A percentile compares a stretch with the other conserved stretches of the same genome.
These are phyloP conservation scores for Nemania diffusa DNA, from an alignment of 2,329 filamentous ascomycete species.

Conservation along the genomic window DNA sequence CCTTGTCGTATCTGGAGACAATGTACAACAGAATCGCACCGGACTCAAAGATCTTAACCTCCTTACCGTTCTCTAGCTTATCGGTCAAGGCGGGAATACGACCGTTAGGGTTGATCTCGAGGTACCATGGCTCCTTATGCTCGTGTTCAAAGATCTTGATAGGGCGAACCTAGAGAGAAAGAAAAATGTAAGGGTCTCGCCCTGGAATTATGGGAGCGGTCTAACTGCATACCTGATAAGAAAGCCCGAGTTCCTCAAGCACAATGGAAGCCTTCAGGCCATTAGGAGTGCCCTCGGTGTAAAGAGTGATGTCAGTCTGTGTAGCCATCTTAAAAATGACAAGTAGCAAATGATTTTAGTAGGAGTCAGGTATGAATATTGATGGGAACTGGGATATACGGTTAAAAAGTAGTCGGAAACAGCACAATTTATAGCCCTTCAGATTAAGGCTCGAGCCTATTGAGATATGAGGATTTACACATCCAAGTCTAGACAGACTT, in stretches of 20 bases:
- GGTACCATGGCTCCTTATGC: slow-evolving; percentile 75
- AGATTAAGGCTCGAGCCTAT: slow-evolving; percentile 1
- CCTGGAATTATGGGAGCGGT: not conserved
- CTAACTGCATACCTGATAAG: slow-evolving; percentile 69
- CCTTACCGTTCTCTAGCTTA: slow-evolving; percentile 74
- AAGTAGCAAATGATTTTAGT: not conserved
- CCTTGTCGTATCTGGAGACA: slow-evolving; percentile 79
- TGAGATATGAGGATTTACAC: not conserved
- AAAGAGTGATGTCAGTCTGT: slow-evolving; percentile 73
- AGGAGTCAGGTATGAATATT: not conserved
- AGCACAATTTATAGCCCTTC: slow-evolving; percentile 12
- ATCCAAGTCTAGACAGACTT: slow-evolving; percentile 1
- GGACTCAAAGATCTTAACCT: slow-evolving; percentile 81
- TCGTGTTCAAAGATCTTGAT: slow-evolving; percentile 25
- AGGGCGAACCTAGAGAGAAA: slow-evolving; percentile 12
- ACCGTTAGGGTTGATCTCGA: slow-evolving; percentile 90
- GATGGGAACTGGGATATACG: not conserved
- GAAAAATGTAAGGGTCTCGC: not conserved
- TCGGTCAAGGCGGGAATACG: slow-evolving; percentile 88
- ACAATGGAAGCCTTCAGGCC: slow-evolving; percentile 88
- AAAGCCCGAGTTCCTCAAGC: slow-evolving; percentile 81
- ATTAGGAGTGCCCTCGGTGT: slow-evolving; percentile 86
- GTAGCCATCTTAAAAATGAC: slow-evolving; percentile 52
- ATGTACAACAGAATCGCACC: slow-evolving; percentile 86
- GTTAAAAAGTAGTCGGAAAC: not conserved